phyloP scores from a whole-genome alignment of 2,329 filamentous ascomycete genomes.

The Ceratocystis diversiconidia region DNA sequence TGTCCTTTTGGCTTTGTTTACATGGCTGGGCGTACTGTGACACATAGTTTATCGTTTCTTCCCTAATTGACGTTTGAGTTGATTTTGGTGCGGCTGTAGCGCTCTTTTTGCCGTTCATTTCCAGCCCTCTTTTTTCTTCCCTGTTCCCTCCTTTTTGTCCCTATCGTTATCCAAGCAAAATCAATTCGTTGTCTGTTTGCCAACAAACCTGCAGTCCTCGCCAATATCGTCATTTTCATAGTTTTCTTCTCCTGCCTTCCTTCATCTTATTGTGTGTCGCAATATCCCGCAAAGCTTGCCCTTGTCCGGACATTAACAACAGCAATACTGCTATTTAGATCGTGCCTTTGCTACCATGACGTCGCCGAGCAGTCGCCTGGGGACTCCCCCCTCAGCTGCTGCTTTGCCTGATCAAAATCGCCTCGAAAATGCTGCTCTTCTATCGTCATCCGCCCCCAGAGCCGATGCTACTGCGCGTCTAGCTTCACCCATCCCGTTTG shows the following conservation, averaged over 20 bases:
- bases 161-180: conserved; percentile 1
- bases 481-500: conserved; percentile 40
- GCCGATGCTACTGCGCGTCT: conserved; percentile 35
- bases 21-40: background rate
- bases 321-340: background rate
- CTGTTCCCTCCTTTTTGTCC: background rate
- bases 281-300: background rate
- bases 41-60: background rate
- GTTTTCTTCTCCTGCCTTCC: background rate
- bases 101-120: background rate
- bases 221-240: background rate
- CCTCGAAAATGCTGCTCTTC: conserved; percentile 5
- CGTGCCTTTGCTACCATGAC: conserved; percentile 8
- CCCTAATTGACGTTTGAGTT: background rate
- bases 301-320: background rate
- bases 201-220: background rate
- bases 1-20: conserved; percentile 1
- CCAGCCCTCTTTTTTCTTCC: conserved; percentile 4
- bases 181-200: background rate
- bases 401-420: conserved; percentile 4
- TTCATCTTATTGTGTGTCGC: background rate
- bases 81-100: conserved; percentile 2
- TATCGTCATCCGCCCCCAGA: conserved; percentile 16
- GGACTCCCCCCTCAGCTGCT: conserved; percentile 7
- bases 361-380: conserved; percentile 9